phyloP scores from a whole-genome alignment of 2,329 filamentous ascomycete genomes.

The Albophoma yamanashiensis region DNA sequence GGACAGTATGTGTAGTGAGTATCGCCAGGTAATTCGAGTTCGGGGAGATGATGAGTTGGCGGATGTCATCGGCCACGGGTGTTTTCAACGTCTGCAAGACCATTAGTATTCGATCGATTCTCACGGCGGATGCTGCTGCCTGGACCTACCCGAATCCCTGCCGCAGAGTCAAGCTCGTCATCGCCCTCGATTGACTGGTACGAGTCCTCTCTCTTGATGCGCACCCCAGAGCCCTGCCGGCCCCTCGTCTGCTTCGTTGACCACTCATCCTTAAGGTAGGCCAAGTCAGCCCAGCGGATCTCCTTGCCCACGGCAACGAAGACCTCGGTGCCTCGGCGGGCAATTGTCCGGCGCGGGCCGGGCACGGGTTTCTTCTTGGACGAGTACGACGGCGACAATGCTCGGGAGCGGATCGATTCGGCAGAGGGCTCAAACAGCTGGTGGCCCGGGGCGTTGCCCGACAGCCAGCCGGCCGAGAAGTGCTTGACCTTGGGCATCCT shows the following conservation, averaged over 20 bases:
- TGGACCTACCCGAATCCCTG: slow-evolving; percentile 22
- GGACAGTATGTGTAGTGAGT: slow-evolving; percentile 76
- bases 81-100: slow-evolving; percentile 57
- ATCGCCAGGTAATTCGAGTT: slow-evolving; percentile 75
- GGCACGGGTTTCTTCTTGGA: slow-evolving; percentile 30
- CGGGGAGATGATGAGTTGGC: slow-evolving; percentile 76
- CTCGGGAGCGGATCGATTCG: slow-evolving; percentile 27
- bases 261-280: slow-evolving; percentile 59
- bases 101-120: background rate
- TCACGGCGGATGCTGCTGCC: background rate
- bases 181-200: slow-evolving; percentile 23
- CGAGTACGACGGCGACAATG: slow-evolving; percentile 25
- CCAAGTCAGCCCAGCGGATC: slow-evolving; percentile 83
- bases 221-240: slow-evolving; percentile 19
- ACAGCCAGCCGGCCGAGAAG: slow-evolving; percentile 82
- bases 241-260: slow-evolving; percentile 16
- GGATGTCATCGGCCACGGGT: slow-evolving; percentile 70
- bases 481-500: slow-evolving; percentile 77
- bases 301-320: slow-evolving; percentile 85
- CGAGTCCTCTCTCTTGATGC: slow-evolving; percentile 39
- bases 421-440: slow-evolving; percentile 56
- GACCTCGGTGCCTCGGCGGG: slow-evolving; percentile 72
- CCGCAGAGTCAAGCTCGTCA: slow-evolving; percentile 13
- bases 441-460: slow-evolving; percentile 64
- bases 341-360: slow-evolving; percentile 58